Evolutionary conservation across 1,284 basidiomycete genomes (phyloP).

Genomic region (Microbotryomycetes sp.): DNA sequence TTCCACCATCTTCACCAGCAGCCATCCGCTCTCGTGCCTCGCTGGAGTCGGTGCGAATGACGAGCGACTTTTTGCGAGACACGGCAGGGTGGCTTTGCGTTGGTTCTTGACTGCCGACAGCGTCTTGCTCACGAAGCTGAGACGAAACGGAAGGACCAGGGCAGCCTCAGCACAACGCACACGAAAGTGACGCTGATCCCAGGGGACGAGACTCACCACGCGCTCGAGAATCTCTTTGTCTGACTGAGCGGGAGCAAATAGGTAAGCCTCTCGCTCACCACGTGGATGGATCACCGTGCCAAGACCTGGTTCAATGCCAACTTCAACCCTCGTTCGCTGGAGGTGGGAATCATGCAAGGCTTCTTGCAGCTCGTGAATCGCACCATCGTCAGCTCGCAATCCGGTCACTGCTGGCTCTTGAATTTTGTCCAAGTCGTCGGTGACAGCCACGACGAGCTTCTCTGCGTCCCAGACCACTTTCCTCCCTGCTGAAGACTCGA

Average conservation of each 20-base stretch:
- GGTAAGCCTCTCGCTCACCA: neutral
- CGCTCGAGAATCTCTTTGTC: neutral
- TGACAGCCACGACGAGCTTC: conserved; percentile 10
- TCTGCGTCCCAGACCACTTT: conserved; percentile 32
- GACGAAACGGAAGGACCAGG: no score
- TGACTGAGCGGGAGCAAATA: neutral
- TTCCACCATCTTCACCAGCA: no score
- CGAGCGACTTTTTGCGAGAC: neutral
- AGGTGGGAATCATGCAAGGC: neutral
- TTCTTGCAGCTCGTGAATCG: neutral
- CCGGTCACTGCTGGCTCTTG: neutral
- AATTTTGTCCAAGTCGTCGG: conserved; percentile 10
- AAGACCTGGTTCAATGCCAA: neutral
- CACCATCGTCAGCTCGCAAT: neutral
- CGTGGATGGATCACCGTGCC: neutral
- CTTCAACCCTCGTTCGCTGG: neutral
- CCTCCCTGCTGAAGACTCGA: conserved; percentile 18
- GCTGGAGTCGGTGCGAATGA: no score
- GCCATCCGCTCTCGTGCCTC: no score
- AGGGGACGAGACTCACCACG: neutral
- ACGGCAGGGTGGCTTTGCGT: neutral
- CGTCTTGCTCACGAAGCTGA: no score
- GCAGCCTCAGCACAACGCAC: no score
- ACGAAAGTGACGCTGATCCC: no score
- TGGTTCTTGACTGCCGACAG: neutral